Conservation (phyloP, 345 rosid species). For the Nephelium lappaceum region DNA sequence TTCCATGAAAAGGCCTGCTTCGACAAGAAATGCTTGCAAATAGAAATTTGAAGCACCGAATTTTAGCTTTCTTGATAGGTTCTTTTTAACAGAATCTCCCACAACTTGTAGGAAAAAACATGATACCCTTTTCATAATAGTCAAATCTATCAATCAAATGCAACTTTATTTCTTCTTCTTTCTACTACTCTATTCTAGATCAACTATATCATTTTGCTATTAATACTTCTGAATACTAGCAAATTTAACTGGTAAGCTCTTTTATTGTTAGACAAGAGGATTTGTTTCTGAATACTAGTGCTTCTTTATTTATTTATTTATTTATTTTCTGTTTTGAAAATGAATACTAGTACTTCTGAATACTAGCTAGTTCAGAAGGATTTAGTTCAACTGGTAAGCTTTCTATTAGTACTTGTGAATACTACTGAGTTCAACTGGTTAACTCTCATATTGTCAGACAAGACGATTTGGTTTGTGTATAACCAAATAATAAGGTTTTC, state of each 20-base stretch:
- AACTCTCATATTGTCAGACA: neutral
- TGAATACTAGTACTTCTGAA: no score
- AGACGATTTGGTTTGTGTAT: no score
- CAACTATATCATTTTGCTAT: neutral
- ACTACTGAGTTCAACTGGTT: neutral
- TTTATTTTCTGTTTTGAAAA: no score
- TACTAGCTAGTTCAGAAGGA: no score
- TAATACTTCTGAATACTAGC: no score
- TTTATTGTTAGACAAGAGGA: no score
- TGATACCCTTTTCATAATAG: neutral
- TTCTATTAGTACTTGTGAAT: neutral
- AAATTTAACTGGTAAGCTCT: no score
- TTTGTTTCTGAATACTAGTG: no score
- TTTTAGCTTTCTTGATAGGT: conserved; percentile 1
- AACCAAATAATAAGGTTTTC: no score
- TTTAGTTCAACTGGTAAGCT: no score
- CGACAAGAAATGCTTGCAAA: neutral
- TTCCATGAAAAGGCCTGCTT: conserved; percentile 7
- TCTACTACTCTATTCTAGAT: neutral
- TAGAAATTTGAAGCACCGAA: conserved; percentile 8
- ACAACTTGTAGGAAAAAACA: neutral
- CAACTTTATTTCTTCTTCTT: neutral
- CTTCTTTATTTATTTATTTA: no score
- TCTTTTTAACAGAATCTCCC: neutral
- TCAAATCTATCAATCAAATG: neutral